Conservation (phyloP, 2,329 filamentous ascomycete genomes). For the Cytospora paraplurivora region DNA sequence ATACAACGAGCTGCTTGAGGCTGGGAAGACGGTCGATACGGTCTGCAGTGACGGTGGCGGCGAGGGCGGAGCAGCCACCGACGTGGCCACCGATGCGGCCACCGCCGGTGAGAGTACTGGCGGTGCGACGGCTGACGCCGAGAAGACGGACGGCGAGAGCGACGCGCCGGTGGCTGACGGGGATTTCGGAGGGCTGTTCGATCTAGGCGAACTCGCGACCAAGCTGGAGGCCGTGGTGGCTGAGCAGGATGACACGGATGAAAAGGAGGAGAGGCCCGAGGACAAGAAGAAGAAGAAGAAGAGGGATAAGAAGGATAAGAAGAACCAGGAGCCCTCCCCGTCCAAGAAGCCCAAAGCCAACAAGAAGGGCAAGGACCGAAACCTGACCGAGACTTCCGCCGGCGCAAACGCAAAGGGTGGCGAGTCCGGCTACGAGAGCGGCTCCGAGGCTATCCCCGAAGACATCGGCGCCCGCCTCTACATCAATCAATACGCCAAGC, state of each 20-base stretch:
- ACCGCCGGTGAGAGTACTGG: not conserved
- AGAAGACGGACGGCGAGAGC: not conserved
- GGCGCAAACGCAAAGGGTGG: conserved; percentile 28
- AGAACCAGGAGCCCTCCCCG: not conserved
- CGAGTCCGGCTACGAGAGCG: conserved; percentile 36
- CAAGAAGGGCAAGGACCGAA: conserved; percentile 9
- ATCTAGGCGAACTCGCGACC: conserved; percentile 6
- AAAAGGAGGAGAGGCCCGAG: not conserved
- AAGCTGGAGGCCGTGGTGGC: conserved; percentile 10
- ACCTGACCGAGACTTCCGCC: not conserved
- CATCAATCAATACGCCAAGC: conserved; percentile 21
- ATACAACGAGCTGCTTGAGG: conserved; percentile 2
- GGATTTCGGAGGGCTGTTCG: conserved; percentile 12
- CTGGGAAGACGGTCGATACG: conserved; percentile 22
- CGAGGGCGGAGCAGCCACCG: conserved; percentile 4
- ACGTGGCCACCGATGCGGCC: not conserved
- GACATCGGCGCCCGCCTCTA: conserved; percentile 19
- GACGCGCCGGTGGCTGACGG: not conserved
- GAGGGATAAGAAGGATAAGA: conserved; percentile 17
- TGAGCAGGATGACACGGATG: conserved; percentile 18
- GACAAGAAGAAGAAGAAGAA: not conserved
- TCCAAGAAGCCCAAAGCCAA: conserved; percentile 18
- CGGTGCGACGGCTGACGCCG: conserved; percentile 6
- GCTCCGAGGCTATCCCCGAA: conserved; percentile 28
- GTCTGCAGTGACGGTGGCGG: not conserved